Evolutionary conservation across 495 filamentous ascomycete genomes (phyloP).

Genomic region (Trichoderma erinaceum): DNA sequence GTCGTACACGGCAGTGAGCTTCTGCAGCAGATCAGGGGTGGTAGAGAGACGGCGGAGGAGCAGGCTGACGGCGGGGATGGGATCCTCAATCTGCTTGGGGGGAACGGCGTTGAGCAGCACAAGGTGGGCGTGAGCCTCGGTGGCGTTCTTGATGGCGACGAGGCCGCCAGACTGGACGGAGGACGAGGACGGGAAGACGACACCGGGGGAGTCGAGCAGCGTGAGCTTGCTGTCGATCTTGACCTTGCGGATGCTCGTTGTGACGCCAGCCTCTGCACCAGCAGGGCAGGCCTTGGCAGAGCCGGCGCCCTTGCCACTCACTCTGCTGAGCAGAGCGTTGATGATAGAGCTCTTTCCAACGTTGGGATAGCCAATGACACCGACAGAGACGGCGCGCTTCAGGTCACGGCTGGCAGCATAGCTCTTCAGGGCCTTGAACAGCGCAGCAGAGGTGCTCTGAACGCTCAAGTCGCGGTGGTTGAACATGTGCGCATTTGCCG

Average conservation of each 20-base stretch:
- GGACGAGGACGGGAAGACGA: conserved; percentile 71
- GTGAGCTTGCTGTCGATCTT: conserved; percentile 95
- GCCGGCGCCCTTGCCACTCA: conserved; percentile 56
- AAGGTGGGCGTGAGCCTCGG: conserved; percentile 74
- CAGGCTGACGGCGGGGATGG: conserved; percentile 74
- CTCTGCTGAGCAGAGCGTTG: conserved; percentile 79
- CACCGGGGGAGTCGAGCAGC: conserved; percentile 90
- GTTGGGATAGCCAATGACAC: conserved; percentile 94
- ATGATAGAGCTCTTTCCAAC: conserved; percentile 97
- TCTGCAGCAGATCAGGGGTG: conserved; percentile 62
- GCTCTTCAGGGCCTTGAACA: conserved; percentile 88
- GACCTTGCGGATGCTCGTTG: conserved; percentile 78
- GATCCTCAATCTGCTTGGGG: conserved; percentile 89
- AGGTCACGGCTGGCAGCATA: conserved; percentile 79
- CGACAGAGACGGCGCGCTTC: conserved; percentile 84
- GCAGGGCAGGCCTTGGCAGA: conserved; percentile 67
- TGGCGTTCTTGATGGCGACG: conserved; percentile 48
- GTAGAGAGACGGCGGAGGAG: conserved; percentile 71
- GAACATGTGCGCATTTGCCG: conserved; percentile 82
- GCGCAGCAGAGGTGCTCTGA: conserved; percentile 74
- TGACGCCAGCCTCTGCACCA: conserved; percentile 90
- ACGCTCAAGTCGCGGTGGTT: conserved; percentile 86
- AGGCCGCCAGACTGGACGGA: conserved; percentile 29
- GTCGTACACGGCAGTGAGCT: conserved; percentile 74
- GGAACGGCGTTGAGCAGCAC: conserved; percentile 87